Base-by-base conservation (phyloP, 305 asterid genomes). In the Solanum hybrid region DNA sequence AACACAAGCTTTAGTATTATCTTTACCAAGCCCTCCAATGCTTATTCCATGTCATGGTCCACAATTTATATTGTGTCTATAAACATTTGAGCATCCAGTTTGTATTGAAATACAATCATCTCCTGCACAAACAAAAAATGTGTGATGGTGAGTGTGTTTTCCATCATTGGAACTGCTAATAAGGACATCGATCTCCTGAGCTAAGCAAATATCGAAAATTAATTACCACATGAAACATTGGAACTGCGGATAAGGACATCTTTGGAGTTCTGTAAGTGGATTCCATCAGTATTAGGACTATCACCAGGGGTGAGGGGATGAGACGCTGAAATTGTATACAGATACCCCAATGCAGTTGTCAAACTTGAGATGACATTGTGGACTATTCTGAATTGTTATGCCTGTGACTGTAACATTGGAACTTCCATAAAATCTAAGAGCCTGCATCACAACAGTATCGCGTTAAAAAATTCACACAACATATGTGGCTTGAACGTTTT, bases 11-110 rank as follows among this genome's bases (percentile, higher is more conserved):
- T 93, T 97, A 31, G 98, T 95, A 91, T 92, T 93, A 56, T 93
- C 98, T 86, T 90, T 95, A 10, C 99, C 99, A 7, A 97, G 94
- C 4, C 99, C 95, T 7, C 99, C 99, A 10, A 97, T 95, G 91
- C 99, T 97, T 90, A 96, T 95, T 10, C 99, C 99, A 79, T 96
- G 99, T n/a, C 99, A 98, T 12, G 99, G 99, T 12, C 99, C 99
- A 73, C 98, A 97, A 77, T 92, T 93, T 6, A 95, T 90, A 90
- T 97, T 91, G 92, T 95, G 99, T 37, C 94, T 86, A 89, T 94
- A 95, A 2, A 97, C 95, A 79, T 96, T 96, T n/a, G 98, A 92
- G 93, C 99, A 95, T 78, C 99, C 99, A 10, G 98, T 95, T 92
- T 97, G 99, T 89, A 96, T 95, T 5, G 99, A 97, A 26, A 97